Percentiles rank a stretch among this genome's conserved stretches.
These are phyloP conservation scores for Shiraia bambusicola DNA, from an alignment of 2,329 filamentous ascomycete genomes.

Conservation along the genomic window DNA sequence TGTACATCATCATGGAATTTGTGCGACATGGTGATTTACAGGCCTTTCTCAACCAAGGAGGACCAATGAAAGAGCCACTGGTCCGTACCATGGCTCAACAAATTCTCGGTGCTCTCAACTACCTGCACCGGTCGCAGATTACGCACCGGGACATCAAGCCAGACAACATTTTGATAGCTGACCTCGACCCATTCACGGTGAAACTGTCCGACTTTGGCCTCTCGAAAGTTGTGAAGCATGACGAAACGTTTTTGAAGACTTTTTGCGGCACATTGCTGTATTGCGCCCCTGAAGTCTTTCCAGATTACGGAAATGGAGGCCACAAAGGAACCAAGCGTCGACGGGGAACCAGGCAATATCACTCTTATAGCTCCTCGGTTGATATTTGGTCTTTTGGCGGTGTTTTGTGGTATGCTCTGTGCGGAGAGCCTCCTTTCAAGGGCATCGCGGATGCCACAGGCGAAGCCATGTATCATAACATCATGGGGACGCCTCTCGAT, in stretches of 20 bases:
- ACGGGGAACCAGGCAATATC: constrained; percentile 52
- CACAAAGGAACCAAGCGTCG: constrained; percentile 64
- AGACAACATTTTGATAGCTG: constrained; percentile 89
- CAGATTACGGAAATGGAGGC: constrained; percentile 69
- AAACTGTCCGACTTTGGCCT: constrained; percentile 96
- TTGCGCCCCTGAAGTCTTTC: constrained; percentile 95
- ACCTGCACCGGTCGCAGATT: constrained; percentile 84
- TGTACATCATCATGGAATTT: constrained; percentile 98
- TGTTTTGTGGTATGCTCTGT: constrained; percentile 86
- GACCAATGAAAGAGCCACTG: constrained; percentile 65
- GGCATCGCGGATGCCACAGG: constrained; percentile 75
- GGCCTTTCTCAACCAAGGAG: constrained; percentile 64
- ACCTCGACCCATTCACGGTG: constrained; percentile 70
- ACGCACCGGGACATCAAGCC: constrained; percentile 99
- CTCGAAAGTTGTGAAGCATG: constrained; percentile 88
- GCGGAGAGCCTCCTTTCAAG: constrained; percentile 75
- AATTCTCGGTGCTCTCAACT: constrained; percentile 77
- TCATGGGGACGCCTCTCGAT: constrained; percentile 78
- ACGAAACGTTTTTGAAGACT: constrained; percentile 89
- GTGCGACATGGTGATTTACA: constrained; percentile 81
- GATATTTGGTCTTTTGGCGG: constrained; percentile 97
- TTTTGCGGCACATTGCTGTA: constrained; percentile 96
- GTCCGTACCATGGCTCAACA: constrained; percentile 74
- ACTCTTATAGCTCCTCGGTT: constrained; percentile 83
- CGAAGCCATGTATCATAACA: constrained; percentile 76